Conservation (phyloP, 495 filamentous ascomycete species). For the Podospora pseudocomata region DNA sequence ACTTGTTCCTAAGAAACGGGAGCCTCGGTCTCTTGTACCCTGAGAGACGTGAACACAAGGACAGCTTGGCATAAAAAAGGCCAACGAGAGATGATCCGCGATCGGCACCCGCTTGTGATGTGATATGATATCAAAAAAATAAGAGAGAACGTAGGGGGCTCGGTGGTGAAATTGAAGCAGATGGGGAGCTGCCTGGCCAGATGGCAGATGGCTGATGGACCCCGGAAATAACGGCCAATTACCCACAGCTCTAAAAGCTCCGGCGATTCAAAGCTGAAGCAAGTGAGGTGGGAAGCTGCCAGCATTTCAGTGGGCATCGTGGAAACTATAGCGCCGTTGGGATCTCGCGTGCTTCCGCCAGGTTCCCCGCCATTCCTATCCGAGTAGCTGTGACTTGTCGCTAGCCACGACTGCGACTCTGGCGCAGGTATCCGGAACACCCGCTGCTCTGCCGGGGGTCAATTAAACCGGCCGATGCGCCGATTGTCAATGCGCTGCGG, state of each 20-base stretch:
- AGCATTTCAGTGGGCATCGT: background rate
- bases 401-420: background rate
- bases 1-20: background rate
- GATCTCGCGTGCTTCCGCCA: background rate
- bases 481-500: background rate
- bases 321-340: background rate
- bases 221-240: background rate
- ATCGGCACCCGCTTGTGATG: background rate
- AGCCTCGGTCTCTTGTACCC: background rate
- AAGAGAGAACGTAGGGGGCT: background rate
- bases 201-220: background rate
- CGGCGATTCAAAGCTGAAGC: too few relatives aligned
- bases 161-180: background rate
- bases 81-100: background rate
- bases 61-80: background rate
- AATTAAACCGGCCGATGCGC: background rate
- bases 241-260: background rate
- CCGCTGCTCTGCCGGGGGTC: background rate
- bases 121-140: background rate
- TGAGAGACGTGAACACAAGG: background rate
- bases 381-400: background rate
- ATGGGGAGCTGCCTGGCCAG: background rate
- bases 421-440: background rate
- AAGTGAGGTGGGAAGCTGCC: background rate
- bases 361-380: slow-evolving; percentile 3